Base-by-base conservation (phyloP, 306 rosid species). In the Neltuma alba region DNA sequence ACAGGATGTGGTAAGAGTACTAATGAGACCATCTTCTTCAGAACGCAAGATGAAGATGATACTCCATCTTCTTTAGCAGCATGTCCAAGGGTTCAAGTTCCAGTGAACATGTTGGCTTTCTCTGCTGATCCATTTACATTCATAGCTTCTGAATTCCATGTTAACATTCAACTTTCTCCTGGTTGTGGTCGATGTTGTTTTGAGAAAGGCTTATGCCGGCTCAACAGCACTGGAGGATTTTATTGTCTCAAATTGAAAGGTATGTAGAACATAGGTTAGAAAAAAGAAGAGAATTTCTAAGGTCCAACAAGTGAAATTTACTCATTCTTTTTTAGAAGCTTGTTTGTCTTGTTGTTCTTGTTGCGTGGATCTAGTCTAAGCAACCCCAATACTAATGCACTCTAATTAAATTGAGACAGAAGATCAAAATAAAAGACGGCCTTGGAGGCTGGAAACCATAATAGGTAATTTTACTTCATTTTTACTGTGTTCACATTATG, bases 31-130 rank as follows among this genome's bases (percentile, higher is more conserved):
- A 61, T 86, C 79, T 80, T 41, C 80, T 64, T 45, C 5, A 33
- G 20, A 6, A n/a, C n/a, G 54, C 57, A 82, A 8, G 10, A 3
- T 10, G 16, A 38, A 5, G 69, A 44, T 5, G 14, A 62, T 0
- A 1, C 31, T 1, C 38, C 3, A 4, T 9, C 0, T 31, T 2
- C 27, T 20, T 36, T 34, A 5, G 48, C 31, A 23, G 1, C 21
- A 6, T 84, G 92, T 74, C 54, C 88, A 16, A 23, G 2, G 14
- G 11, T 74, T 55, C 44, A 76, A n/a, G 84, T 88, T 65, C 89
- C 88, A 4, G 7, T 3, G 0, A 18, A 0, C 3, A 33, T 20
- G 18, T 3, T 6, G 33, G 2, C 18, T 30, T 18, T 6, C 2
- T 23, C 48, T 18, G 1, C 9, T 21, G 21, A 69, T 12, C 83